Base-by-base conservation (phyloP, 1,284 basidiomycete species). In the Marasmius oreades region DNA sequence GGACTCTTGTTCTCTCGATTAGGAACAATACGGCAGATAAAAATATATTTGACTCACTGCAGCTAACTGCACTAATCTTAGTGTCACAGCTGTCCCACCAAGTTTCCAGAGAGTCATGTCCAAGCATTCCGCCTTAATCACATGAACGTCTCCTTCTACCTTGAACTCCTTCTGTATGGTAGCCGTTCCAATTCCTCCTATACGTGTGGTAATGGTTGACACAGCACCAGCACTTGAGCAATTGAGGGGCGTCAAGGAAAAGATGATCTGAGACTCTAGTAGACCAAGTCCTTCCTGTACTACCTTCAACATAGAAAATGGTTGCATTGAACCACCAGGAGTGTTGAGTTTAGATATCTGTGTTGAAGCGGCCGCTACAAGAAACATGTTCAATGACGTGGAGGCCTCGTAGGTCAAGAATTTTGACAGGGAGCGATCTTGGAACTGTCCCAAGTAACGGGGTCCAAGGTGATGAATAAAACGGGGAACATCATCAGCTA, bases 101-200 rank as follows among this genome's bases (percentile, higher is more conserved):
- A 93, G 82, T 62, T 84, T 85, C 85, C 91, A 92, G 53, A 97
- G 71, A 0, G 88, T 83, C 57, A 83, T 78, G 69, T 97, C 94
- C 36, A 96, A 69, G 52, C 85, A 80, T 23, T 76, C 75, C 14
- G 81, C 81, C 22, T 80, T 80, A 44, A 85, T 80, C 1, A 85
- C 69, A 57, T 85, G 75, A 2, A 90, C 78, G 64, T 90, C 79
- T 1, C 88, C 89, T 22, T 76, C 66, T 16, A 81, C 69, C 45
- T 66, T 63, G 26, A 78, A 69, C 31, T 70, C 65, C 34, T 26
- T 59, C 59, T 22, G 67, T 69, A 28, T 22, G 26, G 26, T 33
- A 3, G 26, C 50, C 18, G 20, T 53, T 62, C 11, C 59, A 53
- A 18, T 58, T 55, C 23, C 58, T 57, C 39, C 31, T 22, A 64